Evolutionary conservation across 768 basidiomycete species (phyloP).

Genomic region (Mycena sanguinolenta): DNA sequence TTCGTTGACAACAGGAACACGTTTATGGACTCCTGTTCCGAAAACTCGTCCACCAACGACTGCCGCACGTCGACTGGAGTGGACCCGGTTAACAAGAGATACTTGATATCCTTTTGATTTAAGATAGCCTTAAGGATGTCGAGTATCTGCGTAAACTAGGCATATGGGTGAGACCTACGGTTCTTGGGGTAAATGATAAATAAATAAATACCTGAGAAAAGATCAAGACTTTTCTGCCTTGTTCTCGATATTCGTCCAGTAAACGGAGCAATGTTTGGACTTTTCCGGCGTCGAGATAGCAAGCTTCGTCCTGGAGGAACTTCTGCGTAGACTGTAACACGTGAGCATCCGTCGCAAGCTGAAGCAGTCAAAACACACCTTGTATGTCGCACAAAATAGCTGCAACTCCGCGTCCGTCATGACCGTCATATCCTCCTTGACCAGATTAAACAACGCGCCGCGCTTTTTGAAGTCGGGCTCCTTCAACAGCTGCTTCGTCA

Average conservation of each 20-base stretch:
- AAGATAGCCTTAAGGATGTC: constrained; percentile 92
- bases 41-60: constrained; percentile 95
- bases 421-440: constrained; percentile 97
- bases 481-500: constrained; percentile 88
- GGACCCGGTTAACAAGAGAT: constrained; percentile 89
- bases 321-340: constrained; percentile 72
- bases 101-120: constrained; percentile 78
- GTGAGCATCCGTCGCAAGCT: constrained; percentile 15
- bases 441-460: constrained; percentile 82
- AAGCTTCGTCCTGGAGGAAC: constrained; percentile 78
- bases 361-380: constrained; percentile 62
- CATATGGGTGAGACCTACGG: neutral
- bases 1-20: constrained; percentile 94
- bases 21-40: constrained; percentile 85
- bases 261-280: constrained; percentile 80
- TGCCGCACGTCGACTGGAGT: constrained; percentile 96
- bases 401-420: constrained; percentile 99
- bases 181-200: constrained; percentile 1
- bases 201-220: constrained; percentile 86
- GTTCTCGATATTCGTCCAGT: constrained; percentile 72
- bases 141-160: constrained; percentile 93
- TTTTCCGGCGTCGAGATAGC: constrained; percentile 92
- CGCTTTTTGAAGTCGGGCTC: constrained; percentile 93
- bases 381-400: constrained; percentile 86
- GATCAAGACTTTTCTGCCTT: constrained; percentile 87